Percentiles rank a stretch among this genome's conserved stretches.
Evolutionary conservation across 352 stramenopile species (phyloP).

Genomic region (Phytophthora cactorum): DNA sequence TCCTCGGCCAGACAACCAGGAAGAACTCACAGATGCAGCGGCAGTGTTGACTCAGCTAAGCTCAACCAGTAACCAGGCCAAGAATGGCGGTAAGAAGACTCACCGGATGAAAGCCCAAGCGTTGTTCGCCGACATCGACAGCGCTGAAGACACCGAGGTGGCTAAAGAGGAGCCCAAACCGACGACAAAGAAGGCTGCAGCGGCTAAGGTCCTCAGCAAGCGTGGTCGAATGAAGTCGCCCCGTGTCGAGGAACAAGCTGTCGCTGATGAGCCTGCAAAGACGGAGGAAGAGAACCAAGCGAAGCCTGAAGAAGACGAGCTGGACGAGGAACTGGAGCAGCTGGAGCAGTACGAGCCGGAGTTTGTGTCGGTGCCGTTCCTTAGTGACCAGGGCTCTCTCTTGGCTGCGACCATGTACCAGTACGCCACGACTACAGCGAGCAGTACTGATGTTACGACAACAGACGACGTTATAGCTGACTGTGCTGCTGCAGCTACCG

Average conservation of each 20-base stretch:
- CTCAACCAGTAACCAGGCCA: conserved; percentile 18
- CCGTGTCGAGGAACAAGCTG: conserved; percentile 4
- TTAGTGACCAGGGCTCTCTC: conserved; percentile 49
- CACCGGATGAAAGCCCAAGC: conserved; percentile 42
- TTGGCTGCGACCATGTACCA: conserved; percentile 55
- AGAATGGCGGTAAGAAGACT: conserved; percentile 26
- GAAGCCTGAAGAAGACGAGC: conserved; percentile 19
- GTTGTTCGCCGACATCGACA: conserved; percentile 36
- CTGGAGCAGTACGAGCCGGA: conserved; percentile 50
- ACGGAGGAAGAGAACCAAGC: conserved; percentile 12
- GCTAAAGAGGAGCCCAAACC: neutral
- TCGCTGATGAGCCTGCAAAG: neutral
- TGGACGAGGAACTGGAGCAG: conserved; percentile 44
- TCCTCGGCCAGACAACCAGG: conserved; percentile 20
- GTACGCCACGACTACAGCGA: conserved; percentile 20
- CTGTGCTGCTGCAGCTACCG: conserved; percentile 18
- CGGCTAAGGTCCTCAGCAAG: conserved; percentile 13
- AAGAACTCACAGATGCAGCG: conserved; percentile 21
- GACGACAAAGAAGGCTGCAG: no score
- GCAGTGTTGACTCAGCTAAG: conserved; percentile 30
- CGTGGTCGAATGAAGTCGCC: conserved; percentile 24
- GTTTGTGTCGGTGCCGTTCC: conserved; percentile 44
- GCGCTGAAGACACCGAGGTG: conserved; percentile 10
- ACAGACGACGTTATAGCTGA: conserved; percentile 15
- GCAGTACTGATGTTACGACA: conserved; percentile 5